Percentiles rank a stretch among this genome's conserved stretches.
phyloP scores from a whole-genome alignment of 2,329 filamentous ascomycete species.

The Falciphora oryzae region DNA sequence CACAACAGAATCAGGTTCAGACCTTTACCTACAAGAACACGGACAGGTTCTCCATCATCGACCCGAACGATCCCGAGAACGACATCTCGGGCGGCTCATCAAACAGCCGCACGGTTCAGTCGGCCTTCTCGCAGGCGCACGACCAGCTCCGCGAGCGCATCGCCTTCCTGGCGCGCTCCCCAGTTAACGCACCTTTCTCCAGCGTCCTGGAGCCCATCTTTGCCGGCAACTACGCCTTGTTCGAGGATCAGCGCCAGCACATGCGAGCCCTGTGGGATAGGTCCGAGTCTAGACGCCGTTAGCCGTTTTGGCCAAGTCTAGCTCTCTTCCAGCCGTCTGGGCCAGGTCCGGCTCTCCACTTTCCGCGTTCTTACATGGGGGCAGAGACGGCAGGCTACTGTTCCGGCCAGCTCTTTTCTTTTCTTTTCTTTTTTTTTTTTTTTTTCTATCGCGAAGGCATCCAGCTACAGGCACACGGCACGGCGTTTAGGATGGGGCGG shows the following conservation, averaged over 20 bases:
- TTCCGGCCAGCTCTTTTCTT: background rate
- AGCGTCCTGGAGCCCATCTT: constrained; percentile 70
- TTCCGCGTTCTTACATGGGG: constrained; percentile 21
- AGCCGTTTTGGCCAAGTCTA: background rate
- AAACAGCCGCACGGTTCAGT: constrained; percentile 61
- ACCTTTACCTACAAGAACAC: constrained; percentile 51
- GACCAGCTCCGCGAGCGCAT: constrained; percentile 52
- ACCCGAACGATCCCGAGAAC: constrained; percentile 79
- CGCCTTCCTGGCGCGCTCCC: constrained; percentile 36
- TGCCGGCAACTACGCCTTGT: constrained; percentile 72
- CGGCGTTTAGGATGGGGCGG: background rate
- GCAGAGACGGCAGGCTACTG: background rate
- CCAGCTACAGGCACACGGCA: too few relatives aligned
- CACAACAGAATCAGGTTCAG: constrained; percentile 34
- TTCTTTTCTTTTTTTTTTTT: background rate
- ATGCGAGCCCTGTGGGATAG: constrained; percentile 45
- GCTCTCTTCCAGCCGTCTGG: background rate
- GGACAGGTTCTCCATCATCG: constrained; percentile 77
- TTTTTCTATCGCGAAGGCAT: background rate
- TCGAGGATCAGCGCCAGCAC: constrained; percentile 61
- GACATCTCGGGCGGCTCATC: constrained; percentile 85
- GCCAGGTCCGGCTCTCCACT: background rate
- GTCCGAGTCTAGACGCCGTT: constrained; percentile 21
- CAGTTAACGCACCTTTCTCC: constrained; percentile 21
- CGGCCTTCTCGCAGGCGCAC: constrained; percentile 64